Evolutionary conservation across 805 yeast genomes (phyloP).

Genomic region (Yarrowia sp.): DNA sequence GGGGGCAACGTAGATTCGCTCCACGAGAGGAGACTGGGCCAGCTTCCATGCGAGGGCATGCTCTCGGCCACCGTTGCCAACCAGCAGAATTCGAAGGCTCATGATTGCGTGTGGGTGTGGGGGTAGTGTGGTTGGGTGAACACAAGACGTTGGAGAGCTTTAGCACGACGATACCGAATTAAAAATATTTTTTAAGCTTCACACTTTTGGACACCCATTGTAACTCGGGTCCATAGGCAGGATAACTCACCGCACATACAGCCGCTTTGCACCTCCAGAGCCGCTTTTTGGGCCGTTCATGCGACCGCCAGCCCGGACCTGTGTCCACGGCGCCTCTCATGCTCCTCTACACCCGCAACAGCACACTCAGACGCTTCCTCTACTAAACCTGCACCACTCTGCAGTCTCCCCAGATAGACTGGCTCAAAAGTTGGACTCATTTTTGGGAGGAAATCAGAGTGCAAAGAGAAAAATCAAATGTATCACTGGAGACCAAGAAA

Average conservation of each 20-base stretch:
- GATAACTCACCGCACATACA: too few relatives aligned
- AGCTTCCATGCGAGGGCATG: slow-evolving; percentile 94
- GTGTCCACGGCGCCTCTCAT: background rate
- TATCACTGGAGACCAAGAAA: too few relatives aligned
- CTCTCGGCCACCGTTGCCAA: slow-evolving; percentile 99
- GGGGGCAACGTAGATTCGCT: slow-evolving; percentile 83
- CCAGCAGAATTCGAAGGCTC: slow-evolving; percentile 63
- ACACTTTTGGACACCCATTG: background rate
- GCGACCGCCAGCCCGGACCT: background rate
- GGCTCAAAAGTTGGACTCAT: too few relatives aligned
- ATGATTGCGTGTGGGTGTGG: slow-evolving; percentile 1
- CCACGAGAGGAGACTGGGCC: slow-evolving; percentile 70
- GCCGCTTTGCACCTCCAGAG: too few relatives aligned
- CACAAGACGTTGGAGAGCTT: background rate
- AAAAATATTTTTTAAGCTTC: slow-evolving; percentile 22
- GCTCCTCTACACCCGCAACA: background rate
- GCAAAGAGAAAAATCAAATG: too few relatives aligned
- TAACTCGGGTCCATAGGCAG: slow-evolving; percentile 9
- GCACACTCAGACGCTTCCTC: background rate
- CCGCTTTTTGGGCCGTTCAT: too few relatives aligned
- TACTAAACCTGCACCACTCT: background rate
- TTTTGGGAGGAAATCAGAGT: too few relatives aligned
- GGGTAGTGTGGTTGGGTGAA: background rate
- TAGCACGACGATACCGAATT: background rate
- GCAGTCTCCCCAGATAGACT: slow-evolving; percentile 18